These are phyloP conservation scores for Fomitopsis pulvina DNA, from an alignment of 768 basidiomycete species.

Conservation along the genomic window DNA sequence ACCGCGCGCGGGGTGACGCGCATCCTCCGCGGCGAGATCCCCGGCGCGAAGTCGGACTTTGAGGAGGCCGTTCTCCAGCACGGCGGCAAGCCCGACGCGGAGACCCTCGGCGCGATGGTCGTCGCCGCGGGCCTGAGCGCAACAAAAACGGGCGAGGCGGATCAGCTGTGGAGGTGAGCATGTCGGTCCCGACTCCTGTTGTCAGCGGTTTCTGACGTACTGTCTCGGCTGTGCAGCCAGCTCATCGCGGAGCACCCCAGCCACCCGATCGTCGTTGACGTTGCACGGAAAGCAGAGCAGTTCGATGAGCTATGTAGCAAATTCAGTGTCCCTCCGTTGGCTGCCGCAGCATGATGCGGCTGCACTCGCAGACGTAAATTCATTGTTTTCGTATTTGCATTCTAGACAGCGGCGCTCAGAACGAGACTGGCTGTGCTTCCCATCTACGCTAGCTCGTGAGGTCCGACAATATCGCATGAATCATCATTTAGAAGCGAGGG, in stretches of 20 bases:
- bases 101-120: constrained; percentile 60
- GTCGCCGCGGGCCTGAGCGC: constrained; percentile 56
- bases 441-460: too few relatives aligned
- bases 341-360: constrained; percentile 17
- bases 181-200: constrained; percentile 6
- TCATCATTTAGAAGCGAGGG: too few relatives aligned
- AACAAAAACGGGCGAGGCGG: constrained; percentile 53
- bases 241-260: constrained; percentile 46
- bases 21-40: constrained; percentile 67
- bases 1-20: constrained; percentile 77
- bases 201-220: constrained; percentile 29
- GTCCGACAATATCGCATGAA: too few relatives aligned
- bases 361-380: background rate
- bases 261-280: constrained; percentile 64
- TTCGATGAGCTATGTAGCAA: constrained; percentile 62
- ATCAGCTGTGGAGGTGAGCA: constrained; percentile 63
- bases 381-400: background rate
- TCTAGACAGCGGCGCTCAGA: too few relatives aligned
- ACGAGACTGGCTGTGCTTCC: too few relatives aligned
- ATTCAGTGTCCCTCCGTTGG: constrained; percentile 53
- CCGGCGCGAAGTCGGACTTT: constrained; percentile 73
- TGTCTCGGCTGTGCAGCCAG: constrained; percentile 29
- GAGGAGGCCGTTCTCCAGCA: constrained; percentile 66
- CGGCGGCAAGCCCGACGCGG: constrained; percentile 43
- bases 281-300: constrained; percentile 49